Conservation (phyloP, 2,329 filamentous ascomycete genomes). For the Cytospora paraplurivora region DNA sequence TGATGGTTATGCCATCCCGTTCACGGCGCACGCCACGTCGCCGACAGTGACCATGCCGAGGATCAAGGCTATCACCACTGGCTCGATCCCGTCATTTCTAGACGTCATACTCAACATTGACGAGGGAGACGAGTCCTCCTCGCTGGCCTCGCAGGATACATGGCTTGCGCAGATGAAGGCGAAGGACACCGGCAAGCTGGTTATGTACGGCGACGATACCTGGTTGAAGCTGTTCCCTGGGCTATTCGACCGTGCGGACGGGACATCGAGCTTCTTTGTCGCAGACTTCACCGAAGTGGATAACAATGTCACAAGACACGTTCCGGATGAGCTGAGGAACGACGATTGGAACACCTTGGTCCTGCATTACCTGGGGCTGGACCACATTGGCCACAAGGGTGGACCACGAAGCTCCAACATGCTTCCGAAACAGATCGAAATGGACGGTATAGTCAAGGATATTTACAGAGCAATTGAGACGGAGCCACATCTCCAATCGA, state of each 20-base stretch:
- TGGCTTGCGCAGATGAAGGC: conserved; percentile 93
- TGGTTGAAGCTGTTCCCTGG: conserved; percentile 96
- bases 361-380: conserved; percentile 91
- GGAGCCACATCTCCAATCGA: conserved; percentile 70
- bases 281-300: conserved; percentile 98
- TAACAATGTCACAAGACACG: conserved; percentile 91
- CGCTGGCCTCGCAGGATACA: conserved; percentile 84
- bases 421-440: conserved; percentile 89
- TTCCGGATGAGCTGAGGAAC: conserved; percentile 72
- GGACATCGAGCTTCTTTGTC: conserved; percentile 97
- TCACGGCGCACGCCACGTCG: conserved; percentile 93
- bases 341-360: conserved; percentile 92
- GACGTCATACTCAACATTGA: conserved; percentile 97
- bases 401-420: conserved; percentile 88
- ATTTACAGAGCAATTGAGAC: conserved; percentile 77
- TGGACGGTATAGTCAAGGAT: conserved; percentile 78
- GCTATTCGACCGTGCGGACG: conserved; percentile 84
- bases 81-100: conserved; percentile 96
- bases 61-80: conserved; percentile 95
- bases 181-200: conserved; percentile 69
- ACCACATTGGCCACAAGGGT: conserved; percentile 97
- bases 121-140: conserved; percentile 89
- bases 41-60: conserved; percentile 98
- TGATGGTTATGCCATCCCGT: conserved; percentile 81
- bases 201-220: conserved; percentile 98